Percentiles rank a stretch among this genome's conserved stretches.
Conservation (phyloP, 2,329 filamentous ascomycete species). For the Alternaria burnsii region DNA sequence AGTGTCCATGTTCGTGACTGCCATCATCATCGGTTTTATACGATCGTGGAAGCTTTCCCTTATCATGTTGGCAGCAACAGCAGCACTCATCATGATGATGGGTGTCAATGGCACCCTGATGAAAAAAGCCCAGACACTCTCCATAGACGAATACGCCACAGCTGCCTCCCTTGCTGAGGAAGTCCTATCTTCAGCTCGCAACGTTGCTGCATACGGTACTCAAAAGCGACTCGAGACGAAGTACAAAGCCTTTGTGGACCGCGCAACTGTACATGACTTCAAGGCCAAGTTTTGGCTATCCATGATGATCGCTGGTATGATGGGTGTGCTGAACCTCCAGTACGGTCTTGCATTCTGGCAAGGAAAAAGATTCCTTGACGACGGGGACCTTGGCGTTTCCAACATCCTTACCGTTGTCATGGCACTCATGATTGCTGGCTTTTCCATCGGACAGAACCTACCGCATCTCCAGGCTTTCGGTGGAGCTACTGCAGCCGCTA, state of each 20-base stretch:
- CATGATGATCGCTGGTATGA: constrained; percentile 83
- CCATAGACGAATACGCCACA: constrained; percentile 79
- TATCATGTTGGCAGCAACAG: constrained; percentile 81
- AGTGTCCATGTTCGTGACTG: constrained; percentile 72
- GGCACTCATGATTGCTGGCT: constrained; percentile 91
- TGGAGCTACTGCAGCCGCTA: constrained; percentile 80
- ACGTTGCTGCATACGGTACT: constrained; percentile 90
- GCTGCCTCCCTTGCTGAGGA: constrained; percentile 93
- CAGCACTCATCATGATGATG: constrained; percentile 82
- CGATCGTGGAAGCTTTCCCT: constrained; percentile 93
- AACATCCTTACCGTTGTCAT: constrained; percentile 85
- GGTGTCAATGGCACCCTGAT: constrained; percentile 76
- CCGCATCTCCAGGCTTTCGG: constrained; percentile 89
- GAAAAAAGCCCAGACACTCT: constrained; percentile 76
- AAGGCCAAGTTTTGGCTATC: constrained; percentile 77
- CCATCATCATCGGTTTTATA: constrained; percentile 90
- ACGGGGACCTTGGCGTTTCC: constrained; percentile 67
- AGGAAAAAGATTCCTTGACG: constrained; percentile 64
- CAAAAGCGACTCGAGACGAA: constrained; percentile 89
- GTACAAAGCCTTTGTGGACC: constrained; percentile 78
- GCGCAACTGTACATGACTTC: constrained; percentile 78
- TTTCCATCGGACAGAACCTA: constrained; percentile 75
- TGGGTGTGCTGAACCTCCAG: constrained; percentile 83
- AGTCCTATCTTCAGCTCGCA: constrained; percentile 91
- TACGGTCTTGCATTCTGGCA: constrained; percentile 58